These are phyloP conservation scores for Leishmania amazonensis DNA, from an alignment of 208 protist genomes.

Conservation along the genomic window DNA sequence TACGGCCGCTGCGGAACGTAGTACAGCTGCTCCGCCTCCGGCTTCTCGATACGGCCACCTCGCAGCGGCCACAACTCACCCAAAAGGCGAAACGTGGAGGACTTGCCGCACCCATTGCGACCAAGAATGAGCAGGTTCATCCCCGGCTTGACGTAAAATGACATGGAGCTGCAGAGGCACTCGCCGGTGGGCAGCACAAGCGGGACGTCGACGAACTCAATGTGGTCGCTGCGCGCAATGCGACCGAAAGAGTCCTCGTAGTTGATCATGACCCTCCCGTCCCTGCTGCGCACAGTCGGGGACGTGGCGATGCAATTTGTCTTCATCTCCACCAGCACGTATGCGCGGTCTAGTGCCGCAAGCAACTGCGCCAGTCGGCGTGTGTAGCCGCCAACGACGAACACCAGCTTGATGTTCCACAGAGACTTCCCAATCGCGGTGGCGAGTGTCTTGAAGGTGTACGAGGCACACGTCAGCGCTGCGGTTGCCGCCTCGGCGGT, in stretches of 20 bases:
- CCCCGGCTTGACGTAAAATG: conserved; percentile 78
- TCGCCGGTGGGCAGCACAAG: conserved; percentile 64
- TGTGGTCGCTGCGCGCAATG: conserved; percentile 62
- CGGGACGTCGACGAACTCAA: conserved; percentile 81
- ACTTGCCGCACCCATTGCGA: conserved; percentile 92
- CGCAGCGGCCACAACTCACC: conserved; percentile 84
- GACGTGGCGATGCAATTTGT: conserved; percentile 30
- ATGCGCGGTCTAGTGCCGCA: conserved; percentile 39
- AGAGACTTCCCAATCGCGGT: conserved; percentile 45
- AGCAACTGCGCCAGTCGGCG: conserved; percentile 54
- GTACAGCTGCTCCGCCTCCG: conserved; percentile 73
- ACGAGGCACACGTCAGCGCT: conserved; percentile 30
- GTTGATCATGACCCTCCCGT: neutral
- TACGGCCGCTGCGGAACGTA: conserved; percentile 90
- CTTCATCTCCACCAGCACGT: conserved; percentile 29
- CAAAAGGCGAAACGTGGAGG: conserved; percentile 82
- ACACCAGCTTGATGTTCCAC: conserved; percentile 46
- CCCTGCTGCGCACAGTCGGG: neutral
- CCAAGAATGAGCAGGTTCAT: conserved; percentile 93
- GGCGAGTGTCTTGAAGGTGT: conserved; percentile 53
- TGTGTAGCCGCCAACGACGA: conserved; percentile 59
- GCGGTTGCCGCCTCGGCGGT: conserved; percentile 12
- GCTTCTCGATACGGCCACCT: conserved; percentile 68
- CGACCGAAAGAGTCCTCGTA: conserved; percentile 27
- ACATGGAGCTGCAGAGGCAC: conserved; percentile 60